These are phyloP conservation scores for Plantago ovata DNA, from an alignment of 257 asterid genomes.

Conservation along the genomic window DNA sequence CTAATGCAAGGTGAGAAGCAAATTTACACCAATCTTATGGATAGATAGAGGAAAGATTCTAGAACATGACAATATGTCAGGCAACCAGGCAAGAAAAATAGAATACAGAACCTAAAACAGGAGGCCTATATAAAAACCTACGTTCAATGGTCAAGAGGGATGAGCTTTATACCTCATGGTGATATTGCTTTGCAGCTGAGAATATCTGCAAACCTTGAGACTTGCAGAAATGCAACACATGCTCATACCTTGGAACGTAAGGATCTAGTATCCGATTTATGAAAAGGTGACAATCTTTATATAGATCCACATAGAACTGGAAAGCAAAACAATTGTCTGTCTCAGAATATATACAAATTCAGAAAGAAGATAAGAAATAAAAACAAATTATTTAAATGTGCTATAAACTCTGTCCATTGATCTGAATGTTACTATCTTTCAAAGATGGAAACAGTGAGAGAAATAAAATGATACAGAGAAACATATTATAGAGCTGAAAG, in stretches of 20 bases:
- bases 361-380: background rate
- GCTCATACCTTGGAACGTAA: slow-evolving; percentile 28
- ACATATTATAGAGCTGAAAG: slow-evolving; percentile 13
- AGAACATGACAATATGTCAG: slow-evolving; percentile 11
- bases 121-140: slow-evolving; percentile 11
- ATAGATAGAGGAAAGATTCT: background rate
- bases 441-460: slow-evolving; percentile 1
- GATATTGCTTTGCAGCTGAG: slow-evolving; percentile 49
- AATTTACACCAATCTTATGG: background rate
- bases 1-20: too few species aligned
- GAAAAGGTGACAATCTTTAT: slow-evolving; percentile 25
- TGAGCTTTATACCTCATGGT: slow-evolving; percentile 57
- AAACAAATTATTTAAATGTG: slow-evolving; percentile 9
- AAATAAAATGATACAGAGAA: too few species aligned
- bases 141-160: background rate
- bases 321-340: slow-evolving; percentile 15
- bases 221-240: slow-evolving; percentile 35
- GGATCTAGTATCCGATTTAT: slow-evolving; percentile 37
- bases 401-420: slow-evolving; percentile 4
- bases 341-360: slow-evolving; percentile 18
- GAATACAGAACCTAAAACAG: background rate
- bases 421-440: background rate
- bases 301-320: slow-evolving; percentile 38
- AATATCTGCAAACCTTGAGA: slow-evolving; percentile 40
- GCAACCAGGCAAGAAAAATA: background rate